Percentiles rank a stretch among this genome's conserved stretches.
phyloP scores from a whole-genome alignment of 169 alveolate genomes.

The Babesia sp. region DNA sequence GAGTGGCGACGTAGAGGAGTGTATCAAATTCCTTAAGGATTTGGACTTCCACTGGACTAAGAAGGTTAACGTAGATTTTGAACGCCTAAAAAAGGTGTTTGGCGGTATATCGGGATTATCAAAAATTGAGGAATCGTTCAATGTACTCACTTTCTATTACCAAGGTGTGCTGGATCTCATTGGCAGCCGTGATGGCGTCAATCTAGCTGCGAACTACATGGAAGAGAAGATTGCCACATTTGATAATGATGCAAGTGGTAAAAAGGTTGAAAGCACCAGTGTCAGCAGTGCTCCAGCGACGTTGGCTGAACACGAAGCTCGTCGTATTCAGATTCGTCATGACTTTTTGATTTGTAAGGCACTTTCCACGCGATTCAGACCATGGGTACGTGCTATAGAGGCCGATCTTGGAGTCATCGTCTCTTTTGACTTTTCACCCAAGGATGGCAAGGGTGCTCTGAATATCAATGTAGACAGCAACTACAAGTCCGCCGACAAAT shows the following conservation, averaged over 20 bases:
- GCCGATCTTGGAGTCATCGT: constrained; percentile 44
- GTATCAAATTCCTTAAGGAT: constrained; percentile 12
- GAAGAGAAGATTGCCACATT: constrained; percentile 7
- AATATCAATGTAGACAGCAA: constrained; percentile 20
- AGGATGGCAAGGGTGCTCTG: constrained; percentile 21
- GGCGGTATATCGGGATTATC: constrained; percentile 33
- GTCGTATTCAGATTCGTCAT: constrained; percentile 7
- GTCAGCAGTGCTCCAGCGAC: constrained; percentile 3
- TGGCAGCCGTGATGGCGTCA: constrained; percentile 53
- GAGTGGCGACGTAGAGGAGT: constrained; percentile 6
- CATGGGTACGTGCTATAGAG: constrained; percentile 43
- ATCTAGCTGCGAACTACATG: constrained; percentile 31
- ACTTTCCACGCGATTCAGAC: constrained; percentile 38
- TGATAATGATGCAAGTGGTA: constrained; percentile 7
- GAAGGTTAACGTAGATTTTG: constrained; percentile 3
- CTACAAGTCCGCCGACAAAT: not conserved
- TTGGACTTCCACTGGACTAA: constrained; percentile 18
- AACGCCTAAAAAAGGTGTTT: constrained; percentile 18
- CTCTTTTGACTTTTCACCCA: constrained; percentile 39
- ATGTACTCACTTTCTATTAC: constrained; percentile 43
- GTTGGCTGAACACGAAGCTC: constrained; percentile 30
- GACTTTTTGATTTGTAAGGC: constrained; percentile 53
- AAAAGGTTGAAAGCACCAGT: not conserved
- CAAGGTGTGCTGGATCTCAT: constrained; percentile 49
- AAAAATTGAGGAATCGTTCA: constrained; percentile 37